Conservation (phyloP, 495 filamentous ascomycete genomes). For the Bathelium albidoporum region DNA sequence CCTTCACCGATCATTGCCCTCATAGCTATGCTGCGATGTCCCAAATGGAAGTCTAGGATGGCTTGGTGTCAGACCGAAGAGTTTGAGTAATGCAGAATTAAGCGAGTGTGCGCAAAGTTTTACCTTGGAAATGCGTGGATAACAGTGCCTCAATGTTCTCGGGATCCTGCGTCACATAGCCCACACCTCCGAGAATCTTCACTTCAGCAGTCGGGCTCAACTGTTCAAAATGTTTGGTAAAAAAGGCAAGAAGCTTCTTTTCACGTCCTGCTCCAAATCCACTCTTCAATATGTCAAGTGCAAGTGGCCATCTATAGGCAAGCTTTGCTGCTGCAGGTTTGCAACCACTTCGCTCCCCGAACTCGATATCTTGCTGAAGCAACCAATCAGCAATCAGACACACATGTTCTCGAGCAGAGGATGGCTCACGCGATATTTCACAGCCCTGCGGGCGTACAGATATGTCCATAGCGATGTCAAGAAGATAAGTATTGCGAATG, state of each 20-base stretch:
- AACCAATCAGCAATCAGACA: not conserved
- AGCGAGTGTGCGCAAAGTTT: not conserved
- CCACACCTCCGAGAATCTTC: conserved; percentile 1
- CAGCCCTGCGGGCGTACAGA: not conserved
- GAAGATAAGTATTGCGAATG: not conserved
- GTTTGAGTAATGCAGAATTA: not conserved
- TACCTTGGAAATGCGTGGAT: conserved; percentile 3
- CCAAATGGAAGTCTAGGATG: conserved; percentile 3
- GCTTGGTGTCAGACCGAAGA: not conserved
- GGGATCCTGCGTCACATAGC: conserved; percentile 3
- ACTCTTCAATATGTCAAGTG: conserved; percentile 3
- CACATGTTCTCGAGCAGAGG: not conserved
- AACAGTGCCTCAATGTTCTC: not conserved
- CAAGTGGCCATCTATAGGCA: conserved; percentile 4
- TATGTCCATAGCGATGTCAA: conserved; percentile 1
- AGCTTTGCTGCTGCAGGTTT: conserved; percentile 2
- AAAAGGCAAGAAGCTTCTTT: conserved; percentile 5
- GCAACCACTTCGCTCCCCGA: not conserved
- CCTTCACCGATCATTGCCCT: conserved; percentile 28
- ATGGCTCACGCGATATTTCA: not conserved
- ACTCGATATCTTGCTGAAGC: not conserved
- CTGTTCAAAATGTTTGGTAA: not conserved
- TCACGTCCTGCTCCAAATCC: not conserved
- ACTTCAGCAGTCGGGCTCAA: conserved; percentile 1
- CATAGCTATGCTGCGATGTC: conserved; percentile 2